Percentiles rank a stretch among this genome's conserved stretches.
phyloP scores from a whole-genome alignment of 805 yeast genomes.

The Cyberlindnera petersonii region DNA sequence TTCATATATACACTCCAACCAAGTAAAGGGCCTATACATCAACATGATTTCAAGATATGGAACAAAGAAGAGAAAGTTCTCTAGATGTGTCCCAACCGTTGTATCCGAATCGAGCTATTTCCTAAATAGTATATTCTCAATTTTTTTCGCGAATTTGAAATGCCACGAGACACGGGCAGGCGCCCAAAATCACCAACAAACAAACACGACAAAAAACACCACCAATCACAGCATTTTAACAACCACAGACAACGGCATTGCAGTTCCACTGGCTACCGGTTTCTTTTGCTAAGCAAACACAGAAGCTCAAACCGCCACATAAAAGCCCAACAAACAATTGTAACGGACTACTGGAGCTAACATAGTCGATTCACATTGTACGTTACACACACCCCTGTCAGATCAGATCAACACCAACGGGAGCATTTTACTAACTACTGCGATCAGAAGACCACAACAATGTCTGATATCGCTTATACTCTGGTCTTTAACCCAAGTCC shows the following conservation, averaged over 20 bases:
- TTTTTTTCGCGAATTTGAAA: not conserved
- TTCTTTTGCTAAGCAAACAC: too few species aligned
- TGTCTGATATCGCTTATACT: constrained; percentile 57
- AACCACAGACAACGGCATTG: not conserved
- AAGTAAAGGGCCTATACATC: too few species aligned
- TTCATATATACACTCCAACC: not conserved
- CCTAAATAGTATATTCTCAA: not conserved
- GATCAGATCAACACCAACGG: not conserved
- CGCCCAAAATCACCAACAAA: too few species aligned
- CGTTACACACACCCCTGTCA: constrained; percentile 1
- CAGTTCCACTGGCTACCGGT: not conserved
- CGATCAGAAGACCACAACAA: too few species aligned
- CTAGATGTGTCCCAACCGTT: not conserved
- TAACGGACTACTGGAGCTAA: too few species aligned
- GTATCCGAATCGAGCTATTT: not conserved
- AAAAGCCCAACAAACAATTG: too few species aligned
- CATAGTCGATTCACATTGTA: too few species aligned
- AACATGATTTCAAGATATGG: too few species aligned
- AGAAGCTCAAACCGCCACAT: too few species aligned
- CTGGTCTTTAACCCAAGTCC: constrained; percentile 74
- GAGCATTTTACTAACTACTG: not conserved
- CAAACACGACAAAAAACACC: too few species aligned
- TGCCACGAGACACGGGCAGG: constrained; percentile 3
- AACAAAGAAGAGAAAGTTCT: too few species aligned
- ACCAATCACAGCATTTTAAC: not conserved